A percentile compares a stretch with the other conserved stretches of the same genome.
Evolutionary conservation across 108 stramenopile genomes (phyloP).

Genomic region (Cyclotella choctawhatcheeana): DNA sequence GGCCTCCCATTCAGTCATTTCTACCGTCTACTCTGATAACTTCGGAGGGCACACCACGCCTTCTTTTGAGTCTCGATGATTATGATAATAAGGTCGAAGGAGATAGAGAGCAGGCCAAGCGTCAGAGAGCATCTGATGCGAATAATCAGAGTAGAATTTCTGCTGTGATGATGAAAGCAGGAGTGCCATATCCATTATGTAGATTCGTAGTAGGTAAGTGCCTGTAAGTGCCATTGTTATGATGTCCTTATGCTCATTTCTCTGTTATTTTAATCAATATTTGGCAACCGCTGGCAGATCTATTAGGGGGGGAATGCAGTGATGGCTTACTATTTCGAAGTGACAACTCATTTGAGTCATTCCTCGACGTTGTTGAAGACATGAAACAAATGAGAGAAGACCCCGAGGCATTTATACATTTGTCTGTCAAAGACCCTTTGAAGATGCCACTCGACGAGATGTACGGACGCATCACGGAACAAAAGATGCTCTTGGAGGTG

Average conservation of each 20-base stretch:
- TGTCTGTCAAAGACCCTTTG: slow-evolving; percentile 16
- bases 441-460: slow-evolving; percentile 13
- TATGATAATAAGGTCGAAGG: not conserved
- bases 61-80: slow-evolving; percentile 1
- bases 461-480: slow-evolving; percentile 13
- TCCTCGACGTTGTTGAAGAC: slow-evolving; percentile 21
- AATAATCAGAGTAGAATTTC: not conserved
- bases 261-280: too few species aligned
- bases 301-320: slow-evolving; percentile 17
- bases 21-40: not conserved
- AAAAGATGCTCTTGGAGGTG: slow-evolving; percentile 18
- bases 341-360: slow-evolving; percentile 23
- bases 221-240: too few species aligned
- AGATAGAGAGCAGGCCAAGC: not conserved
- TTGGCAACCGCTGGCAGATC: too few species aligned
- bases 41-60: not conserved
- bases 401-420: slow-evolving; percentile 20
- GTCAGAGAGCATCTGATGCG: not conserved
- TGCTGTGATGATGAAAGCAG: slow-evolving; percentile 10
- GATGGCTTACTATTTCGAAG: slow-evolving; percentile 14
- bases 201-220: slow-evolving; percentile 24
- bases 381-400: slow-evolving; percentile 19
- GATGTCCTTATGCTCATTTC: too few species aligned
- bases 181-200: slow-evolving; percentile 22
- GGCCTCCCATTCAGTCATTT: not conserved